These are phyloP conservation scores for Spathaspora sp. DNA, from an alignment of 805 yeast genomes.

Conservation along the genomic window DNA sequence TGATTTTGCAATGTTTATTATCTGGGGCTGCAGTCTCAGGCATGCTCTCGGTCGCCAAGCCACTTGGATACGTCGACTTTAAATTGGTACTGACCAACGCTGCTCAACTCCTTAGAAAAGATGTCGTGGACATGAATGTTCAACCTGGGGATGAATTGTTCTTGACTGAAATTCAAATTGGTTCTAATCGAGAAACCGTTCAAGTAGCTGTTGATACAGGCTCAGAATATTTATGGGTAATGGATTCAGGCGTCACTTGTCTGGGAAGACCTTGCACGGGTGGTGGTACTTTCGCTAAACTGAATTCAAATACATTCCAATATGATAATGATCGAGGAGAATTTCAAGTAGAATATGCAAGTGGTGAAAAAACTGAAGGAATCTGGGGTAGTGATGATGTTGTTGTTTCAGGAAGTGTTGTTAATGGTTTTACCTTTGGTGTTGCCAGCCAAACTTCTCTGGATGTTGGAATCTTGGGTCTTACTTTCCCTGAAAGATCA, in stretches of 20 bases:
- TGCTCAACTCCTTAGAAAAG: not conserved
- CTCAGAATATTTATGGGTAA: conserved; percentile 21
- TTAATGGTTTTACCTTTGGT: conserved; percentile 27
- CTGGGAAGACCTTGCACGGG: conserved; percentile 18
- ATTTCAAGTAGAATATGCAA: conserved; percentile 44
- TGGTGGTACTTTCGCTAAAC: conserved; percentile 36
- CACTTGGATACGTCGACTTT: not conserved
- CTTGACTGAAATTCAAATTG: conserved; percentile 5
- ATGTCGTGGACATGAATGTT: not conserved
- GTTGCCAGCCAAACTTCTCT: conserved; percentile 7
- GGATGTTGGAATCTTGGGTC: conserved; percentile 24
- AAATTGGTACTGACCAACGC: not conserved
- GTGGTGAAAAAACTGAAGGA: conserved; percentile 47
- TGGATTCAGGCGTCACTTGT: conserved; percentile 10
- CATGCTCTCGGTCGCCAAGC: not conserved
- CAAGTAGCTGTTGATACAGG: conserved; percentile 16
- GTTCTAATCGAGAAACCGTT: conserved; percentile 18
- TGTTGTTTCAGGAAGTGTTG: conserved; percentile 38
- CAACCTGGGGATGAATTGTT: not conserved
- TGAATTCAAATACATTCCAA: conserved; percentile 27
- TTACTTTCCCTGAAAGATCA: conserved; percentile 11
- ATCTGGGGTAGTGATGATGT: conserved; percentile 34
- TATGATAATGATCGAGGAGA: conserved; percentile 33
- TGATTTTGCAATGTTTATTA: not conserved
- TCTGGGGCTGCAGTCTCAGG: not conserved